These are phyloP conservation scores for Penicillium sp. DNA, from an alignment of 2,329 filamentous ascomycete species.

Conservation along the genomic window DNA sequence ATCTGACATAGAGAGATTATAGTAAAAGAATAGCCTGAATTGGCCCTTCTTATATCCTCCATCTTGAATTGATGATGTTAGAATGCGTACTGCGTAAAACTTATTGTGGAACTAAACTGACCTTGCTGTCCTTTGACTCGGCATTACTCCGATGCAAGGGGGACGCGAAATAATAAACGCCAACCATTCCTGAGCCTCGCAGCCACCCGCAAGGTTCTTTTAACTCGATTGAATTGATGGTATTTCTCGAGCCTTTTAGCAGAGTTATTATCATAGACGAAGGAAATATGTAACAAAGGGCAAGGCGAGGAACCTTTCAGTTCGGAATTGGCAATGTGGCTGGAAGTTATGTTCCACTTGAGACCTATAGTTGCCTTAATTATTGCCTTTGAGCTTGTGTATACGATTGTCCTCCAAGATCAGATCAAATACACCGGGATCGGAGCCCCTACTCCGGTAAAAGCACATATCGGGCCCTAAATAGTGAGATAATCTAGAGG, in stretches of 20 bases:
- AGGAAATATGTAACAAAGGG: not conserved
- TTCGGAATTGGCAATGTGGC: not conserved
- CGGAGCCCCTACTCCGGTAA: not conserved
- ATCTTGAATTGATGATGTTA: not conserved
- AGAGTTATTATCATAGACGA: not conserved
- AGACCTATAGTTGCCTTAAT: not conserved
- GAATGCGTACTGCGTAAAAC: constrained; percentile 6
- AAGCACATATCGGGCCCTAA: constrained; percentile 5
- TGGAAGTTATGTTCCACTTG: not conserved
- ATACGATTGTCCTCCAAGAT: not conserved
- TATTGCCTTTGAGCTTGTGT: not conserved
- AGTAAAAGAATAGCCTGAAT: not conserved
- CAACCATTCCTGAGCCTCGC: constrained; percentile 11
- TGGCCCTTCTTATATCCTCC: not conserved
- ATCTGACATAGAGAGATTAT: not conserved
- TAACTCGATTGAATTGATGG: not conserved
- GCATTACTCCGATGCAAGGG: constrained; percentile 28
- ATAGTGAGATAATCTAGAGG: not conserved
- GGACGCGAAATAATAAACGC: constrained; percentile 3
- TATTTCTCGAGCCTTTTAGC: not conserved
- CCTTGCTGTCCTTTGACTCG: constrained; percentile 7
- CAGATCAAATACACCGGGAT: not conserved
- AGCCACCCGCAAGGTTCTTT: constrained; percentile 15
- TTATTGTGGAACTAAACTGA: not conserved
- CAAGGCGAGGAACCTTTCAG: not conserved